Evolutionary conservation across 2,329 filamentous ascomycete species (phyloP), one percentile per base, ranked within the genome.

Genomic region (Fusarium ramigenum): DNA sequence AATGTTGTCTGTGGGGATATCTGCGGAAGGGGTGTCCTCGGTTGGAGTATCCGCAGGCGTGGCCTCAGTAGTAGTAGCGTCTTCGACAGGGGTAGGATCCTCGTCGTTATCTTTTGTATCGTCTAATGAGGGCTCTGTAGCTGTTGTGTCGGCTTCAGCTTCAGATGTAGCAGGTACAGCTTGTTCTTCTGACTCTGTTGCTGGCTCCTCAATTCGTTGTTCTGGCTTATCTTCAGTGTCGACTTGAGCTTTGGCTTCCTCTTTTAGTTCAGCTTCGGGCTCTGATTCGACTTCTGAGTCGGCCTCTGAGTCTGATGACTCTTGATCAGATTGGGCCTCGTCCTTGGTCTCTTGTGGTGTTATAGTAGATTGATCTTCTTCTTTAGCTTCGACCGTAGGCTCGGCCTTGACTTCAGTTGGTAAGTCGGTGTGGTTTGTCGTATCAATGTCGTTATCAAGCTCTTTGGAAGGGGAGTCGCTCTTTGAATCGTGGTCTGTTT

Each of bases 401-500:
- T 68, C 65, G 43, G 64, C 60, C 42, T 73, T 60, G 30, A 60
- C 52, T 59, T 70, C 70, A 56, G 60, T n/a, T n/a, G 63, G 44
- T 28, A 40, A 58, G 37, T 77, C 58, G 39, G 65, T 43, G 36
- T 71, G 50, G 25, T 60, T 47, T 40, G 67, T 44, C 58, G 54
- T 66, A 47, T 69, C 66, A 50, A 47, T 53, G 18, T 71, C 58
- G 43, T 42, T 63, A 42, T 67, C 49, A 57, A 46, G 56, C 21
- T 74, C 52, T 36, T 70, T 72, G 32, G 28, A 2, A n/a, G 23
- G 2, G 16, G 49, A 10, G 16, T 77, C 72, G 50, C 68, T 73
- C 30, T 74, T 70, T 57, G 68, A 53, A 47, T 72, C 70, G 46
- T 66, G 47, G 25, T 71, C 57, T 49, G 49, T 60, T 40, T 62